phyloP scores from a whole-genome alignment of 306 rosid genomes.

The Corylus avellana region DNA sequence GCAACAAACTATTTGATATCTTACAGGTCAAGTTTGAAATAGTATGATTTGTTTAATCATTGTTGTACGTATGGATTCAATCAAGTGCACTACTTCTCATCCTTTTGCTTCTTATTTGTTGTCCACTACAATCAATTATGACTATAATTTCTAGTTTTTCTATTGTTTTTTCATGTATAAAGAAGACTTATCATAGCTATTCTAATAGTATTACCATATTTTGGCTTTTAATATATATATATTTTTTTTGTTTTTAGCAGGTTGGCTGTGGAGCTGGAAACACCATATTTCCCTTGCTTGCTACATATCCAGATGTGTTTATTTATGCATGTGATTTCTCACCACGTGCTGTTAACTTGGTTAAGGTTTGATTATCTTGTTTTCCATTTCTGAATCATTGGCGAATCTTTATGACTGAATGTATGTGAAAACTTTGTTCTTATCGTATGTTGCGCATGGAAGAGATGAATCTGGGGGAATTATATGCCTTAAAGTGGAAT shows the following conservation, averaged over 20 bases:
- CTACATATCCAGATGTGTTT: slow-evolving; percentile 64
- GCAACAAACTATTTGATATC: not conserved
- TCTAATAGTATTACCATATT: not conserved
- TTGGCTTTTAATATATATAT: slow-evolving; percentile 2
- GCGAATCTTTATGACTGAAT: not conserved
- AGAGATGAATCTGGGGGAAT: not conserved
- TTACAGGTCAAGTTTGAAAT: not conserved
- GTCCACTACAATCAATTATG: not conserved
- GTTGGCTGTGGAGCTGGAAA: slow-evolving; percentile 96
- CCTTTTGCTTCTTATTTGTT: slow-evolving; percentile 13
- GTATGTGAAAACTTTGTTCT: slow-evolving; percentile 15
- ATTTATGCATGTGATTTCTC: slow-evolving; percentile 96
- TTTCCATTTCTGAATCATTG: slow-evolving; percentile 11
- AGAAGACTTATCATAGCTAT: slow-evolving; percentile 7
- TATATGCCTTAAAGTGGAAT: not conserved
- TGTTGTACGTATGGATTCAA: not conserved
- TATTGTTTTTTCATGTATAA: not conserved
- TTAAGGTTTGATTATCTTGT: slow-evolving; percentile 55
- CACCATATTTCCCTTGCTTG: slow-evolving; percentile 83
- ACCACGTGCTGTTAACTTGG: slow-evolving; percentile 82
- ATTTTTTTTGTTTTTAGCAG: slow-evolving; percentile 42
- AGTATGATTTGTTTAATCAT: not conserved
- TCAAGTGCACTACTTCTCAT: not conserved
- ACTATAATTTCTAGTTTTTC: not conserved
- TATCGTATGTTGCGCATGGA: slow-evolving; percentile 13